Conservation (phyloP, 768 basidiomycete species). For the Lactifluus piperatus region DNA sequence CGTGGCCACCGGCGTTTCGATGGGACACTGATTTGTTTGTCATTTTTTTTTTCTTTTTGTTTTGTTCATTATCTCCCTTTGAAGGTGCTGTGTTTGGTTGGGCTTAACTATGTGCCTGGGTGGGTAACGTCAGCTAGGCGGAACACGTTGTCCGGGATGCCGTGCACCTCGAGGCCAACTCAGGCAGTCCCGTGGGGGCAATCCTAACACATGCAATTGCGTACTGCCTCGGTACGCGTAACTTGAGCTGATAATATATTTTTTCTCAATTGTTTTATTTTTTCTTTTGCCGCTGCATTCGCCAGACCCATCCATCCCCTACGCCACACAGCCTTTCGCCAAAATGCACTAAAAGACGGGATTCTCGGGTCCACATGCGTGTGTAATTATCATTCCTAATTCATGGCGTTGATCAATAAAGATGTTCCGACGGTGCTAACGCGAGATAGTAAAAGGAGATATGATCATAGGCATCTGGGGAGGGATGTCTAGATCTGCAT, state of each 20-base stretch:
- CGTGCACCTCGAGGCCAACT: conserved; percentile 11
- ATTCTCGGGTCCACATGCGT: background rate
- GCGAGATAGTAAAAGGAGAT: conserved; percentile 6
- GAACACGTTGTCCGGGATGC: conserved; percentile 15
- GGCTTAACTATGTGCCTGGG: conserved; percentile 6
- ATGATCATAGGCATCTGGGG: background rate
- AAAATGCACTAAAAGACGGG: background rate
- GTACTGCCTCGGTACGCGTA: background rate
- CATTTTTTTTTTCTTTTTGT: background rate
- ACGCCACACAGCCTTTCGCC: background rate
- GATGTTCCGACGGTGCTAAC: conserved; percentile 2
- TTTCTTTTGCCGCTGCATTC: background rate
- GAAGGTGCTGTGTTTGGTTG: conserved; percentile 6
- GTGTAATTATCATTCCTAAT: conserved; percentile 3
- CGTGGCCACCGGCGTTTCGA: background rate
- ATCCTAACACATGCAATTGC: background rate
- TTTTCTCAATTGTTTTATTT: background rate
- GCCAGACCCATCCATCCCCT: background rate
- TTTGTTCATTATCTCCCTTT: background rate
- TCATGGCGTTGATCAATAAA: background rate
- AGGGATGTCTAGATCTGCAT: background rate
- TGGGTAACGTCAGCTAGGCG: background rate
- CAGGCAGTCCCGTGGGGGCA: background rate
- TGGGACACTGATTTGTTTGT: background rate
- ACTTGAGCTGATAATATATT: background rate